Evolutionary conservation across 2,329 filamentous ascomycete genomes (phyloP).

Genomic region (Aspergillus persii): DNA sequence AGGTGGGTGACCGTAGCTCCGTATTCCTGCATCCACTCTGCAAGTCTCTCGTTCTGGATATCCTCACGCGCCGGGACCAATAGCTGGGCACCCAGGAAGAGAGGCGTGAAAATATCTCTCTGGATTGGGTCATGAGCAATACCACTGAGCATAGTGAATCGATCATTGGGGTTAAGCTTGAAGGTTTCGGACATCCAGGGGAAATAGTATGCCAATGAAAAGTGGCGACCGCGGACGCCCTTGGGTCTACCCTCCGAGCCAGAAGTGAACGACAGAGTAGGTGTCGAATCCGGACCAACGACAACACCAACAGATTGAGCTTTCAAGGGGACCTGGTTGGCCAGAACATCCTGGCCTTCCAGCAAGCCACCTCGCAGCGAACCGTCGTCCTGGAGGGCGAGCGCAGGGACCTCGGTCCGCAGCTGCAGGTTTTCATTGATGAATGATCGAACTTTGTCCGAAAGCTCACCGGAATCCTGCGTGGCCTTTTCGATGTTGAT

Average conservation of each 20-base stretch:
- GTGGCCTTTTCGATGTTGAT: conserved; percentile 72
- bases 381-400: conserved; percentile 71
- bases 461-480: conserved; percentile 63
- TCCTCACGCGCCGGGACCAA: conserved; percentile 77
- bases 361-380: conserved; percentile 65
- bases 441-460: conserved; percentile 61
- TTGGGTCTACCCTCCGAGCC: conserved; percentile 78
- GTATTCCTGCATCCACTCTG: conserved; percentile 81
- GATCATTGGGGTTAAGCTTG: conserved; percentile 66
- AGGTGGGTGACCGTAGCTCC: conserved; percentile 78
- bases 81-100: conserved; percentile 79
- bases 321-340: conserved; percentile 52
- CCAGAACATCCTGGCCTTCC: conserved; percentile 67
- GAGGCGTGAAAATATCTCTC: conserved; percentile 81
- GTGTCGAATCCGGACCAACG: conserved; percentile 81
- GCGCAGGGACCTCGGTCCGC: conserved; percentile 70
- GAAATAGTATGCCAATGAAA: conserved; percentile 80
- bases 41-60: conserved; percentile 80
- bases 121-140: conserved; percentile 66
- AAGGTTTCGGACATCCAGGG: conserved; percentile 91
- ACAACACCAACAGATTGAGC: conserved; percentile 64
- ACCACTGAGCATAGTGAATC: conserved; percentile 79
- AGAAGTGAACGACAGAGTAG: conserved; percentile 71
- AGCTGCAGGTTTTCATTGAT: conserved; percentile 71
- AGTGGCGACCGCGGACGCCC: conserved; percentile 85